Conservation (phyloP, 306 rosid genomes). For the Ormosia semicastrata region DNA sequence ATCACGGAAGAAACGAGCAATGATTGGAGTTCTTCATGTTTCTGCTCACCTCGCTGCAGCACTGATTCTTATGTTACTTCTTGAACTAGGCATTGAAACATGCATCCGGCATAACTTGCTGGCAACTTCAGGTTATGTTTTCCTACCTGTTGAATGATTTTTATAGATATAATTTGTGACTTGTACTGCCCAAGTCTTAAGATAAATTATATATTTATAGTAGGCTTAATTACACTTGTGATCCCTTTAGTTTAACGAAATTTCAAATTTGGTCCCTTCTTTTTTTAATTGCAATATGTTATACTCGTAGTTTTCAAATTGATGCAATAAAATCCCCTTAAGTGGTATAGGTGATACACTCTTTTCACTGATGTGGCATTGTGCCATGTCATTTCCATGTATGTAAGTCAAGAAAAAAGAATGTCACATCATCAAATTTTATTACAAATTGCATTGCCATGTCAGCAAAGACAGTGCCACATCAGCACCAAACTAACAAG, state of each 20-base stretch:
- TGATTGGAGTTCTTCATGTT: conserved; percentile 86
- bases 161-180: not conserved
- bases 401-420: not conserved
- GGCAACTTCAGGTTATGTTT: conserved; percentile 79
- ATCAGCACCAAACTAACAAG: not conserved
- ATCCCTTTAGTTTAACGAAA: not conserved
- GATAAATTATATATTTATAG: not conserved
- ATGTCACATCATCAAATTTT: not conserved
- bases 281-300: not conserved
- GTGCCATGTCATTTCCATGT: not conserved
- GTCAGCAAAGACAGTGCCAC: not conserved
- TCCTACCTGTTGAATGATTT: conserved; percentile 20
- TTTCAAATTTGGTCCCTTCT: not conserved
- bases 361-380: not conserved
- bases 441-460: not conserved
- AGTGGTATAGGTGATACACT: not conserved
- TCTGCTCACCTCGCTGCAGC: conserved; percentile 89
- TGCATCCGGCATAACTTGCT: conserved; percentile 80
- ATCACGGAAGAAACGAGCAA: conserved; percentile 74
- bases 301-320: not conserved
- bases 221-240: not conserved
- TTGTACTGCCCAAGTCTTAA: not conserved
- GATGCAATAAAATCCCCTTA: not conserved
- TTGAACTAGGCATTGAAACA: conserved; percentile 89
- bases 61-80: conserved; percentile 84